phyloP scores from a whole-genome alignment of 1,139 yeast genomes.

The Pichia sp. region DNA sequence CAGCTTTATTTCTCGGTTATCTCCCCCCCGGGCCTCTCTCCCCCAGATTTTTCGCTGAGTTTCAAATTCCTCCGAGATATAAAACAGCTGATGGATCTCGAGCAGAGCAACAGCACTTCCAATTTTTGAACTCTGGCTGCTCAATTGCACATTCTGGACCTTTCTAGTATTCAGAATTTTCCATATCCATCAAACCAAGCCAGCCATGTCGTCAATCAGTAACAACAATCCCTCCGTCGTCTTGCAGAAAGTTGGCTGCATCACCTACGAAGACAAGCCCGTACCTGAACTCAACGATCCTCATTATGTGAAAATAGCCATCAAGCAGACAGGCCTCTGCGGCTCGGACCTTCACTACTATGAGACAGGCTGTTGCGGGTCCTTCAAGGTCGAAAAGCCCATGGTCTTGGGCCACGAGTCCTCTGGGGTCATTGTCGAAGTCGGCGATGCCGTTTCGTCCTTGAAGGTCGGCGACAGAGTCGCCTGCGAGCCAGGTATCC shows the following conservation, averaged over 20 bases:
- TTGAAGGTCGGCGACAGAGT: conserved; percentile 74
- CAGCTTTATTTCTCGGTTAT: not conserved
- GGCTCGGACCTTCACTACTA: conserved; percentile 87
- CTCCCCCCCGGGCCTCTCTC: not conserved
- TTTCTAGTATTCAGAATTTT: too few relatives aligned
- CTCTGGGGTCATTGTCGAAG: conserved; percentile 64
- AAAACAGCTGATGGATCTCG: too few relatives aligned
- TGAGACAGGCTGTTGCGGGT: conserved; percentile 74
- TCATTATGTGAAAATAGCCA: conserved; percentile 68
- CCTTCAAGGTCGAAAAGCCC: conserved; percentile 50
- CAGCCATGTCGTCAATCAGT: not conserved
- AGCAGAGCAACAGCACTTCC: too few relatives aligned
- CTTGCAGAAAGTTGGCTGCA: conserved; percentile 58
- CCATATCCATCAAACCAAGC: too few relatives aligned
- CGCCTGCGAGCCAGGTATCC: conserved; percentile 79
- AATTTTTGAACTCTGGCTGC: too few relatives aligned
- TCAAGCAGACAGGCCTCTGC: conserved; percentile 80
- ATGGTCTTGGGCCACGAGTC: conserved; percentile 36
- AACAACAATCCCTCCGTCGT: conserved; percentile 63
- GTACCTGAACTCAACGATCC: conserved; percentile 59
- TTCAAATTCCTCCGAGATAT: not conserved
- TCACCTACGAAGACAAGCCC: conserved; percentile 60
- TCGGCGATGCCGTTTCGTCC: conserved; percentile 56
- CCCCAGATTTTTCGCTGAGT: not conserved
- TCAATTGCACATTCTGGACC: too few relatives aligned